A percentile compares a stretch with the other conserved stretches of the same genome.
Evolutionary conservation across 179 eudicot species (phyloP).

Genomic region (Gypsophila paniculata): DNA sequence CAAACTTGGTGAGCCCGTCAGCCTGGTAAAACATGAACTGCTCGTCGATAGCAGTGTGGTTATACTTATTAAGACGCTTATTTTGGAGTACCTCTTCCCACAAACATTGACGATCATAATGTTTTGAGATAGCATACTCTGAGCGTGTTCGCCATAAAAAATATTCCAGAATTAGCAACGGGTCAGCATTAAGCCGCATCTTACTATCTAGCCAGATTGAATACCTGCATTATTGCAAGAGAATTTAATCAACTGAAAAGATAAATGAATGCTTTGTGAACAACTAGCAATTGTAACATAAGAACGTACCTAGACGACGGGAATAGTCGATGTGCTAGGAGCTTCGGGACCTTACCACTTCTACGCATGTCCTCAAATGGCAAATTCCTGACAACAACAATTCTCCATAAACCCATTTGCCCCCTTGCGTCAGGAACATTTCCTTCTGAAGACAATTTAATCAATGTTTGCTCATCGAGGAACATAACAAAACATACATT

Average conservation of each 20-base stretch:
- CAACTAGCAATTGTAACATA: background rate
- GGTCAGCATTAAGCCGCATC: slow-evolving; percentile 77
- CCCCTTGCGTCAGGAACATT: slow-evolving; percentile 68
- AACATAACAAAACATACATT: slow-evolving; percentile 95
- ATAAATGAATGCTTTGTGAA: background rate
- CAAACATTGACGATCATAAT: slow-evolving; percentile 92
- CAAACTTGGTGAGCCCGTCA: slow-evolving; percentile 87
- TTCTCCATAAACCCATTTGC: slow-evolving; percentile 78
- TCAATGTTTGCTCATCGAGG: slow-evolving; percentile 72
- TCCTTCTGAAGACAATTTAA: slow-evolving; percentile 68
- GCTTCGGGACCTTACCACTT: slow-evolving; percentile 98
- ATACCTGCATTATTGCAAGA: slow-evolving; percentile 49
- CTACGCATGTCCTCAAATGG: slow-evolving; percentile 89
- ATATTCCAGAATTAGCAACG: slow-evolving; percentile 74
- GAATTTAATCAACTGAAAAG: slow-evolving; percentile 5
- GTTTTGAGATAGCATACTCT: slow-evolving; percentile 92
- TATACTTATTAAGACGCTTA: slow-evolving; percentile 91
- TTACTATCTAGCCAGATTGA: slow-evolving; percentile 99
- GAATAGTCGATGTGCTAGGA: slow-evolving; percentile 90
- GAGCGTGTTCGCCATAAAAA: slow-evolving; percentile 77
- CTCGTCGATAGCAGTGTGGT: slow-evolving; percentile 92
- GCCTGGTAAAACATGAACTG: slow-evolving; percentile 79
- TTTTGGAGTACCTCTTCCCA: slow-evolving; percentile 99
- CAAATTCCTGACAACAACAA: slow-evolving; percentile 67
- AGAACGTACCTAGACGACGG: slow-evolving; percentile 77